Conservation (phyloP, 1,139 yeast genomes). For the Blastobotrys apis region DNA sequence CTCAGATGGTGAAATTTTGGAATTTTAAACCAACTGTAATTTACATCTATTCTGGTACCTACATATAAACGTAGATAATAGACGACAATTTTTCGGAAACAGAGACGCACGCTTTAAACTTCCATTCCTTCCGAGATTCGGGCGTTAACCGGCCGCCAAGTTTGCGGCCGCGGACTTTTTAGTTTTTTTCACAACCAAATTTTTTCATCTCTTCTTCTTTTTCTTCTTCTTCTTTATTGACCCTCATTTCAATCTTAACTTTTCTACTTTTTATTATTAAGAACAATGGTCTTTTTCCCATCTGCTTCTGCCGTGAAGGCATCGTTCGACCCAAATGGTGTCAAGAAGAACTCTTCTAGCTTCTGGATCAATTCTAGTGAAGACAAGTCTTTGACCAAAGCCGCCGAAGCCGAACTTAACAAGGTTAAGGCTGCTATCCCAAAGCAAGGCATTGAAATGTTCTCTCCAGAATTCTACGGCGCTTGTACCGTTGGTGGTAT, state of each 20-base stretch:
- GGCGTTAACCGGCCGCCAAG: not conserved
- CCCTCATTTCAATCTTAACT: not conserved
- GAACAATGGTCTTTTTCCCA: conserved; percentile 39
- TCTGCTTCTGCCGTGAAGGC: conserved; percentile 37
- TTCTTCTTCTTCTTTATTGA: not conserved
- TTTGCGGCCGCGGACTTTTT: no score
- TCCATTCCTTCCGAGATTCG: not conserved
- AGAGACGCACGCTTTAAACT: not conserved
- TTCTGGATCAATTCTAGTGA: conserved; percentile 35
- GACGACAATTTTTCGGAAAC: not conserved
- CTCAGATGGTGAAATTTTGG: conserved; percentile 10
- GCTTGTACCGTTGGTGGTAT: conserved; percentile 89
- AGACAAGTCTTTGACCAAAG: conserved; percentile 32
- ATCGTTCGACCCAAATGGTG: conserved; percentile 38
- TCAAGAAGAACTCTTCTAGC: conserved; percentile 23
- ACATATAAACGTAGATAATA: not conserved
- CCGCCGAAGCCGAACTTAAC: conserved; percentile 25
- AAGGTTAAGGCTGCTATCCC: conserved; percentile 23
- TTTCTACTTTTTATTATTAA: conserved; percentile 4
- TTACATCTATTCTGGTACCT: no score
- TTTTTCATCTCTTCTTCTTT: not conserved
- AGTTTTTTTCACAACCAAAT: not conserved
- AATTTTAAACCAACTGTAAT: conserved; percentile 1
- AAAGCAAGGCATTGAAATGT: conserved; percentile 45
- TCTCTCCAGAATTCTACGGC: conserved; percentile 66